Base-by-base conservation (phyloP, 164 flowering plant genomes). In the Piper longum region DNA sequence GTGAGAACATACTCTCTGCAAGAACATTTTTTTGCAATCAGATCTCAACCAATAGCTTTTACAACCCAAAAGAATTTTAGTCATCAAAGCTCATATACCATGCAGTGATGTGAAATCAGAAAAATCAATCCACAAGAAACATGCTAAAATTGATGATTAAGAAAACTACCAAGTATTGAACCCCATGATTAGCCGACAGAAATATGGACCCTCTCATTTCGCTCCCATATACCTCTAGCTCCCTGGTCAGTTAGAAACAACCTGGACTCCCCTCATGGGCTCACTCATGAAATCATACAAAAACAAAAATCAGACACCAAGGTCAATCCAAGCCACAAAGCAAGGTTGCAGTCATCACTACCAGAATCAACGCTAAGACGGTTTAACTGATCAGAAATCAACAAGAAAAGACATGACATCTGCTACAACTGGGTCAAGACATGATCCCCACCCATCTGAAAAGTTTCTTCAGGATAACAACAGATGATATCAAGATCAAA, bases 1-100 rank as follows among this genome's bases (percentile, higher is more conserved):
- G 57, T 52, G 16, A 63, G 77, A 45, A 85, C 98, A 83, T 83
- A 89, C 74, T 86, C 89, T 73, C 98, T 92, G 86, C 82, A 82
- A 67, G 9, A 59, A 17, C 69, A 70, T 57, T 57, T 59, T 5
- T 5, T 48, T 48, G 8, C 52, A 12, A 48, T 48, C 3, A 48
- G 52, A 48, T 48, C 52, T 12, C 14, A 14, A 9, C 14, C 52
- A 48, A 8, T 48, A 48, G 3, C 9, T 9, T 48, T 48, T 13
- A 48, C 9, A 48, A 48, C 12, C 52, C 3, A 9, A 44, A 9
- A 44, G 11, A 44, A 9, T 5, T 5, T 5, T 0, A 44, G 11
- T 44, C 48, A 5, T 14, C 8, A 48, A 48, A 5, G 3, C 14
- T 48, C 52, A 48, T 48, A 48, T 48, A 12, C 9, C 52, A 48